Base-by-base conservation (phyloP, 352 stramenopile genomes). In the Globisporangium radiosum region DNA sequence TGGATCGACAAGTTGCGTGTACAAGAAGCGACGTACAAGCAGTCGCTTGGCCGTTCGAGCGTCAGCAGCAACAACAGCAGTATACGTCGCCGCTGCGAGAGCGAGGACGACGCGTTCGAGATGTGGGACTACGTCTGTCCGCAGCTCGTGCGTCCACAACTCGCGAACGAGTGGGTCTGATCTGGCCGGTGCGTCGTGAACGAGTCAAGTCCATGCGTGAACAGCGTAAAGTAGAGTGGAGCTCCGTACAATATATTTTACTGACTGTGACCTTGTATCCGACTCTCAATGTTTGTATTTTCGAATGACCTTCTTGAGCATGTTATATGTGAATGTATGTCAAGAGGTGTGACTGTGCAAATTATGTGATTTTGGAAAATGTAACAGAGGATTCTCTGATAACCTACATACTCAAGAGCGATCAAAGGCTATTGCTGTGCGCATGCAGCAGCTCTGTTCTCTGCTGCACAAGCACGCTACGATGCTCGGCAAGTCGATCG, bases 121-220 rank as follows among this genome's bases (percentile, higher is more conserved):
- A 73, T 85, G 65, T 85, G 75, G 75, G 75, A 85, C 54, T 85
- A 81, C 51, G 69, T 85, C 40, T 81, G 72, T 59, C 72, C 72
- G 3, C 71, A 78, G 54, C 64, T 77, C 43, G 59, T 72, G 44
- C 72, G 75, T 8, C 70, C 59, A 11, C 45, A 52, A 40, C 75
- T 68, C 52, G 61, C 65, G 39, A 85, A 81, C 52, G 75, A 81
- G 61, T 85, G 75, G 75, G 45, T 85, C 47, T 85, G 48, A 64
- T 8, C 11, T 44, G 40, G 3, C 25, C 25, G 25, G 2, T 33
- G 25, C 25, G 25, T 33, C 25, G 25, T 33, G 25, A 33, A 33
- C 25, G 25, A 33, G 25, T 33, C 25, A 33, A 33, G 25, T 33
- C 25, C 1, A 33, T 33, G 25, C 2, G 25, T 33, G 25, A 33